Percentiles rank a stretch among this genome's conserved stretches.
These are phyloP conservation scores for Aspergillus piperis DNA, from an alignment of 2,329 filamentous ascomycete genomes.

Conservation along the genomic window DNA sequence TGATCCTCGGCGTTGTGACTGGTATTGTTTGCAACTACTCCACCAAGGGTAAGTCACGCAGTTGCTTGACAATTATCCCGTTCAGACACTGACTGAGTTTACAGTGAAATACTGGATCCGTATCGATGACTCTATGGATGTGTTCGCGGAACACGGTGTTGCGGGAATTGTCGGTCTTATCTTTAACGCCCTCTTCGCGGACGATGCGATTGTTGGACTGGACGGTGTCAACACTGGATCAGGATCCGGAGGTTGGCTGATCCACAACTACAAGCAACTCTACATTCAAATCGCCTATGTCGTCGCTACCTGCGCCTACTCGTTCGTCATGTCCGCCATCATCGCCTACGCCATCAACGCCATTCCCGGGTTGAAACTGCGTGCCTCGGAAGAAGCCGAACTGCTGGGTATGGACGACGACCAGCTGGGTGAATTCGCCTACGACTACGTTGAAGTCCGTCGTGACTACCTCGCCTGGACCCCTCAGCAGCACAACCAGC, in stretches of 20 bases:
- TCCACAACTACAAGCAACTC: conserved; percentile 69
- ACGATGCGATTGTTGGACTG: conserved; percentile 71
- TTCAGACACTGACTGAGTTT: conserved; percentile 11
- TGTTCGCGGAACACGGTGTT: conserved; percentile 86
- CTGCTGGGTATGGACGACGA: conserved; percentile 63
- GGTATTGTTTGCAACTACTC: conserved; percentile 77
- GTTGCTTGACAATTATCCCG: background rate
- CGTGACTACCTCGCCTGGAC: conserved; percentile 55
- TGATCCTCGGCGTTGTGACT: conserved; percentile 61
- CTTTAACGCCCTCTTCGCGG: conserved; percentile 74
- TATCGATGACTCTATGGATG: conserved; percentile 84
- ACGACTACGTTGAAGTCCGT: conserved; percentile 55
- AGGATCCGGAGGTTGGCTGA: conserved; percentile 66
- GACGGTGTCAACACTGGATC: conserved; percentile 62
- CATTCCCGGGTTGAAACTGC: conserved; percentile 69
- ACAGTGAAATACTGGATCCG: conserved; percentile 71
- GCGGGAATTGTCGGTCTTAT: conserved; percentile 80
- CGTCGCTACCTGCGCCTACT: conserved; percentile 64
- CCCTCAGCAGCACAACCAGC: conserved; percentile 46
- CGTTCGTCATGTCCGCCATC: conserved; percentile 67
- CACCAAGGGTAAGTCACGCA: conserved; percentile 71
- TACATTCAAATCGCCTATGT: conserved; percentile 72
- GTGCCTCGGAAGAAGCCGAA: conserved; percentile 67
- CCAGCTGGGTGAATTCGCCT: conserved; percentile 54
- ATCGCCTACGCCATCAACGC: conserved; percentile 72